Evolutionary conservation across 2,329 filamentous ascomycete genomes (phyloP), one percentile per base, ranked within the genome.

Genomic region (Neopestalotiopsis sp.): DNA sequence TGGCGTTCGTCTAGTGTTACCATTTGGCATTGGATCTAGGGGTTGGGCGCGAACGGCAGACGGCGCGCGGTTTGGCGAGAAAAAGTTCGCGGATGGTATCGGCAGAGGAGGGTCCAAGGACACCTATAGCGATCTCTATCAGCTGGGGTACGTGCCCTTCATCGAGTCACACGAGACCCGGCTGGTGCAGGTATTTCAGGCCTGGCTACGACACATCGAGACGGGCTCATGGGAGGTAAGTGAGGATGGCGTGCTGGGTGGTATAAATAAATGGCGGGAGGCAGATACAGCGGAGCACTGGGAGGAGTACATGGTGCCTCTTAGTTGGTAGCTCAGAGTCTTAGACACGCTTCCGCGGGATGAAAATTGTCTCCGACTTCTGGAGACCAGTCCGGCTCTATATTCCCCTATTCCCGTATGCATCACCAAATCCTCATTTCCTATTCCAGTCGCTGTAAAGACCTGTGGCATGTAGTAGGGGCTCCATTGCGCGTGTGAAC

Each of bases 21-120:
- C 61, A 5, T 65, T 40, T 14, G 38, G 61, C 9, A 42, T 42
- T 45, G 38, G 61, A 20, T 49, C 17, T 5, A 28, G 13, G 10
- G 61, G 40, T 17, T 42, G 14, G 7, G n/a, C 61, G 32, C 61
- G 61, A 32, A 65, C 61, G 61, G 61, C 61, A n/a, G 38, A 65
- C 24, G 61, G 61, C 10, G 61, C 61, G 17, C 34, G 42, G 40
- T 65, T 65, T 24, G 38, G 38, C 14, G 61, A 65, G 38, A 65
- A 53, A 13, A 49, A 65, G n/a, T 49, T 7, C 14, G 42, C 14
- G 14, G 2, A 59, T 28, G 20, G 14, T 28, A 10, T 28, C 30
- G 30, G 57, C 57, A 28, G 14, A 59, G 20, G 20, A 32, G 30
- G 24, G 57, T 13, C 1, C 10, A 32, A 59, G 20, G 20, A 59